Evolutionary conservation across 2,329 filamentous ascomycete species (phyloP).

Genomic region (Hymenoscyphus infarciens): DNA sequence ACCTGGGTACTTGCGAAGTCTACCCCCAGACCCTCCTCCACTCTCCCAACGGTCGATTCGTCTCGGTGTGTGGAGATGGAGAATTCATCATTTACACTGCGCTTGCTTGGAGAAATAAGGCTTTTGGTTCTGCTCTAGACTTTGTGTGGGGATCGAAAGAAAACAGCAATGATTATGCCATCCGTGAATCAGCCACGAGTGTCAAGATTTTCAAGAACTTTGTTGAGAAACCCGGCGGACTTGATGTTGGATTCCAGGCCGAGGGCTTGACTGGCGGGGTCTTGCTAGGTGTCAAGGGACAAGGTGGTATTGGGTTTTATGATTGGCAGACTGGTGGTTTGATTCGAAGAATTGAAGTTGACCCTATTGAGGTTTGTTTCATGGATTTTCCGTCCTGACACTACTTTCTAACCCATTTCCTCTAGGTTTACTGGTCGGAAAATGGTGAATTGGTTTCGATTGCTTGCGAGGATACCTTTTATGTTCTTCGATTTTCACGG

Average conservation of each 20-base stretch:
- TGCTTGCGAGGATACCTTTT: conserved; percentile 92
- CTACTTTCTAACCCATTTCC: conserved; percentile 14
- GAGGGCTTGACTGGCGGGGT: conserved; percentile 88
- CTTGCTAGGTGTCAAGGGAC: conserved; percentile 88
- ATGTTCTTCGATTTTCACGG: conserved; percentile 86
- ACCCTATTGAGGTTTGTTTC: conserved; percentile 46
- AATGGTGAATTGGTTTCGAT: conserved; percentile 89
- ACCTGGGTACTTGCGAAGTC: conserved; percentile 92
- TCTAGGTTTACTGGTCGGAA: conserved; percentile 91
- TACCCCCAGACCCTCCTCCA: conserved; percentile 93
- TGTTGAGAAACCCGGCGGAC: conserved; percentile 79
- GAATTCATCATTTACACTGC: conserved; percentile 99
- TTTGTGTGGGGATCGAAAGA: conserved; percentile 97
- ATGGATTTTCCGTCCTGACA: background rate
- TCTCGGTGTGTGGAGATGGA: conserved; percentile 88
- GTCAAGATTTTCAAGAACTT: conserved; percentile 99
- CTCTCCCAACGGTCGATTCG: conserved; percentile 90
- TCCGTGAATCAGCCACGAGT: conserved; percentile 87
- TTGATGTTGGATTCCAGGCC: conserved; percentile 93
- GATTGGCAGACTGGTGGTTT: conserved; percentile 91
- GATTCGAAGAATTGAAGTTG: conserved; percentile 85
- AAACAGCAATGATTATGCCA: conserved; percentile 97
- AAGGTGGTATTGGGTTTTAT: conserved; percentile 92
- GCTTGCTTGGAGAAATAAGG: conserved; percentile 94
- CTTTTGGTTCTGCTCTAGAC: conserved; percentile 90